Evolutionary conservation across 225 moss, liverwort and hornwort species (phyloP).

Genomic region (Bryoerythrophyllum caledonicum): DNA sequence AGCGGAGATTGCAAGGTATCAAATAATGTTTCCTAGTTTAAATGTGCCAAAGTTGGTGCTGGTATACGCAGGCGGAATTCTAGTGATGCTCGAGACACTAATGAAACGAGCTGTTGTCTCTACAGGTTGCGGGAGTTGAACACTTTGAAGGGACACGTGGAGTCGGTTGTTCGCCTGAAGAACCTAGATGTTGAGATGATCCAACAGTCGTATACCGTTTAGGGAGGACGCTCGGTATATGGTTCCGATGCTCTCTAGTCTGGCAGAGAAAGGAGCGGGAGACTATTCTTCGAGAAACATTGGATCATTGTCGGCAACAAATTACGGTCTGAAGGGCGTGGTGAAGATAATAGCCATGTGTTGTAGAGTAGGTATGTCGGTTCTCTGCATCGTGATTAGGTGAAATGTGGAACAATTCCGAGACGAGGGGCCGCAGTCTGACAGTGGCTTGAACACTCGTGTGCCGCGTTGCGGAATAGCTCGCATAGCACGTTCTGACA

Average conservation of each 20-base stretch:
- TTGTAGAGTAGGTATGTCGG: constrained; percentile 32
- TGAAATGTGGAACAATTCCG: constrained; percentile 13
- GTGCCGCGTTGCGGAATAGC: neutral
- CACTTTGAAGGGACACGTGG: constrained; percentile 84
- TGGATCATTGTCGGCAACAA: constrained; percentile 14
- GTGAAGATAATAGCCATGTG: constrained; percentile 28
- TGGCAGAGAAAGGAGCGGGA: constrained; percentile 10
- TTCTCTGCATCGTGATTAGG: constrained; percentile 11
- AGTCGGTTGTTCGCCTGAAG: constrained; percentile 83
- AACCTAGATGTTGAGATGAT: constrained; percentile 83
- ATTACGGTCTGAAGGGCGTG: constrained; percentile 16
- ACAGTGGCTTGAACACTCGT: neutral
- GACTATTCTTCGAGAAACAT: constrained; percentile 9
- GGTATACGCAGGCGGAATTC: neutral
- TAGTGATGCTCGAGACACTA: neutral
- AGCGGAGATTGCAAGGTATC: constrained; percentile 52
- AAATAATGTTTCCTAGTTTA: neutral
- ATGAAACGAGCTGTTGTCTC: neutral
- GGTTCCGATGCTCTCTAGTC: neutral
- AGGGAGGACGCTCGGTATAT: constrained; percentile 15
- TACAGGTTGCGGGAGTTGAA: constrained; percentile 73
- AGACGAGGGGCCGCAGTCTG: constrained; percentile 1
- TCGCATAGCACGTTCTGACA: constrained; percentile 3
- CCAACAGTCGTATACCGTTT: constrained; percentile 83
- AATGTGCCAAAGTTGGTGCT: no score